Evolutionary conservation across 345 rosid genomes (phyloP).

Genomic region (Durio zibethinus): DNA sequence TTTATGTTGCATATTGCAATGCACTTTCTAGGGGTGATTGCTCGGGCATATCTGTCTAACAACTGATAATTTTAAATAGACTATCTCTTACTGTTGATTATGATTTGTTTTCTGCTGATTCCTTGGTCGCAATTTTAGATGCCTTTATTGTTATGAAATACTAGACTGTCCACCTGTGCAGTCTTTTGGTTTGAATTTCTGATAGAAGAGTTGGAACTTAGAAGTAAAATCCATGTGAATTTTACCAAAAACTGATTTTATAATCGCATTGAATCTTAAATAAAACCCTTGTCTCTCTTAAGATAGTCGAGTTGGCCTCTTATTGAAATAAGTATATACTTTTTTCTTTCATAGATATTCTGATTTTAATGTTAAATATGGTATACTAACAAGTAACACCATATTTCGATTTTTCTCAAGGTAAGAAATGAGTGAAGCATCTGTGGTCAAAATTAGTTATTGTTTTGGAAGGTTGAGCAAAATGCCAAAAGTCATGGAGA

Average conservation of each 20-base stretch:
- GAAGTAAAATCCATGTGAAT: background rate
- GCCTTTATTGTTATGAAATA: background rate
- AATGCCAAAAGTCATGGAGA: too few relatives aligned
- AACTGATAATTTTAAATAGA: slow-evolving; percentile 3
- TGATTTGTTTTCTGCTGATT: background rate
- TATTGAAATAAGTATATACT: background rate
- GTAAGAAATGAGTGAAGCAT: too few relatives aligned
- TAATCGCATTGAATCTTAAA: background rate
- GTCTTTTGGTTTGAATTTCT: background rate
- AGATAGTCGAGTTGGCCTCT: background rate
- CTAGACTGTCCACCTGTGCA: background rate
- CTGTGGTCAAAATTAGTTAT: too few relatives aligned
- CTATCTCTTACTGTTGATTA: background rate
- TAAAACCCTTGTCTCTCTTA: background rate
- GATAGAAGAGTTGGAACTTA: background rate
- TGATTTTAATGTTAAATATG: too few relatives aligned
- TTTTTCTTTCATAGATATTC: too few relatives aligned
- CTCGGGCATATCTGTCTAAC: slow-evolving; percentile 20
- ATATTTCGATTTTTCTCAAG: background rate
- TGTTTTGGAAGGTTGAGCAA: too few relatives aligned
- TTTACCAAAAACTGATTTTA: too few relatives aligned
- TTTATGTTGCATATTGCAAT: slow-evolving; percentile 24
- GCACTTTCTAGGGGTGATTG: slow-evolving; percentile 9
- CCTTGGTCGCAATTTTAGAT: background rate
- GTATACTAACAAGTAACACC: too few relatives aligned